Conservation (phyloP, 805 yeast species). For the Yamadazyma sp. region DNA sequence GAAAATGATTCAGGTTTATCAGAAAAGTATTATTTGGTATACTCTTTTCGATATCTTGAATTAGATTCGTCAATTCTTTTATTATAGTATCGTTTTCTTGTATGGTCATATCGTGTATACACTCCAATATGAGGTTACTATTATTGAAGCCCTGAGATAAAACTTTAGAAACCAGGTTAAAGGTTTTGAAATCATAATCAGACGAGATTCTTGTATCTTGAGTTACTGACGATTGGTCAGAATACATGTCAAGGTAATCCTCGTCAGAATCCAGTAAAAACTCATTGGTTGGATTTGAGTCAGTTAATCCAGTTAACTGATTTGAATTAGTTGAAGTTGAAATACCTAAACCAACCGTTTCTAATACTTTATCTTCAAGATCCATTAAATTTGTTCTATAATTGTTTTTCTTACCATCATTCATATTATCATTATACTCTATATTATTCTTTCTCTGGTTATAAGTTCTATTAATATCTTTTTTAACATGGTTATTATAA, state of each 20-base stretch:
- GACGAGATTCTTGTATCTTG: constrained; percentile 9
- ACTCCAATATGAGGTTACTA: constrained; percentile 20
- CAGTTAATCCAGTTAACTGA: no score
- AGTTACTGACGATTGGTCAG: constrained; percentile 7
- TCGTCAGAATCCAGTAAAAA: constrained; percentile 5
- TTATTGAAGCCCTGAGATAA: constrained; percentile 11
- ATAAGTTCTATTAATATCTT: no score
- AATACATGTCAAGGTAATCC: constrained; percentile 5
- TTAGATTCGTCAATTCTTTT: constrained; percentile 13
- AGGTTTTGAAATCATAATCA: constrained; percentile 1
- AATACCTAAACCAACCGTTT: constrained; percentile 3
- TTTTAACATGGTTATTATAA: no score
- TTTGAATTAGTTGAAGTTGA: background rate
- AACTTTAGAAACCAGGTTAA: constrained; percentile 1
- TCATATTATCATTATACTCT: no score
- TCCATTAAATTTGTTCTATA: no score
- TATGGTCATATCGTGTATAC: constrained; percentile 24
- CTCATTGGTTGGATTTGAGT: constrained; percentile 2
- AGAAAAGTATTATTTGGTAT: constrained; percentile 21
- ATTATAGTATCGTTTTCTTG: constrained; percentile 21
- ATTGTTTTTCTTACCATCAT: no score
- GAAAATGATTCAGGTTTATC: constrained; percentile 3
- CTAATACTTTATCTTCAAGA: no score
- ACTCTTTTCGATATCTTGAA: constrained; percentile 15
- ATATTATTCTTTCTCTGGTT: no score